Evolutionary conservation across 73 alveolate genomes (phyloP).

Genomic region (Loxodes magnus): DNA sequence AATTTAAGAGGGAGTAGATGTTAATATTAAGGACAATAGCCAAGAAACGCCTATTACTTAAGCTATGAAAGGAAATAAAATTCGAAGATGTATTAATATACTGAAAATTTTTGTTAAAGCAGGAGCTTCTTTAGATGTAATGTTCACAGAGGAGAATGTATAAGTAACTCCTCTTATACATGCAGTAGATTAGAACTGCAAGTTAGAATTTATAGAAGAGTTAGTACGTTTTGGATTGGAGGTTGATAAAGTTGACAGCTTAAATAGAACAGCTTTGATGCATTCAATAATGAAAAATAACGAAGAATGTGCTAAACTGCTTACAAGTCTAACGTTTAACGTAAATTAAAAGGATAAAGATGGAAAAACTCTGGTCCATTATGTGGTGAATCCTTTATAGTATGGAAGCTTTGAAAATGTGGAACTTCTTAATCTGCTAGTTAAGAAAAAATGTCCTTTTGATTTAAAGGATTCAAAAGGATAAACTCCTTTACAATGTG

Average conservation of each 20-base stretch:
- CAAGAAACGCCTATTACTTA: conserved; percentile 19
- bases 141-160: conserved; percentile 2
- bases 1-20: conserved; percentile 15
- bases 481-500: too few species aligned
- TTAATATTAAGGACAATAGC: conserved; percentile 9
- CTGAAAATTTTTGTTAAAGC: not conserved
- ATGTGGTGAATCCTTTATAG: conserved; percentile 55
- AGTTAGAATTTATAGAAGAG: not conserved
- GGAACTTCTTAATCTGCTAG: conserved; percentile 52
- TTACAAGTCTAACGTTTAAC: conserved; percentile 20
- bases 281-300: conserved; percentile 64
- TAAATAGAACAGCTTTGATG: conserved; percentile 64
- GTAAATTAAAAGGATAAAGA: conserved; percentile 42
- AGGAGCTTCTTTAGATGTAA: conserved; percentile 7
- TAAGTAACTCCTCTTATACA: conserved; percentile 5
- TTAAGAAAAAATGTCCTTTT: conserved; percentile 29
- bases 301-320: conserved; percentile 32
- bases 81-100: not conserved
- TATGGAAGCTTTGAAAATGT: conserved; percentile 86
- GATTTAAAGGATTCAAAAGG: conserved; percentile 33
- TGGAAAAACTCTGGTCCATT: conserved; percentile 66
- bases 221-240: conserved; percentile 16
- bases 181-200: not conserved
- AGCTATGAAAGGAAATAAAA: conserved; percentile 15
- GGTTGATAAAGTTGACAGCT: conserved; percentile 30